A percentile compares a stretch with the other conserved stretches of the same genome.
Evolutionary conservation across 129 eudicot species (phyloP).

Genomic region (Centella asiatica): DNA sequence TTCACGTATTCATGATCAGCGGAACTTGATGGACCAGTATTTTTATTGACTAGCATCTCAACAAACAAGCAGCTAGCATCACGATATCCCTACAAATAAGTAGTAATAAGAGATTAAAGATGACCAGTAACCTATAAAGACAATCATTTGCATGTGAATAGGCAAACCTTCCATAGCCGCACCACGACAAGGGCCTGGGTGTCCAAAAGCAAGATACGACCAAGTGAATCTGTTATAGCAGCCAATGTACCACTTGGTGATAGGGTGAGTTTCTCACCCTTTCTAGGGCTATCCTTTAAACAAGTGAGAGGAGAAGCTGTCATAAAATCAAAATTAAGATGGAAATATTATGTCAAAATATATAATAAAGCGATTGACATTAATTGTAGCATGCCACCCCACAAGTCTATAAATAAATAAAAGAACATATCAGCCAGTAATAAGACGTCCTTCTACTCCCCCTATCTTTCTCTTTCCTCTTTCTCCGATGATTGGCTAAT

Average conservation of each 20-base stretch:
- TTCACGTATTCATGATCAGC: conserved; percentile 32
- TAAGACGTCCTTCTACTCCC: too few relatives aligned
- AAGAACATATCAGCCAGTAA: too few relatives aligned
- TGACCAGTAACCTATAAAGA: neutral
- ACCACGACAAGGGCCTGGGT: conserved; percentile 97
- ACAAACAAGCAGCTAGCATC: conserved; percentile 92
- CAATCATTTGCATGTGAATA: neutral
- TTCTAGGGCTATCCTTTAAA: conserved; percentile 87
- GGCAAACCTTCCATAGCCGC: conserved; percentile 91
- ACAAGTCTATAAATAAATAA: too few relatives aligned
- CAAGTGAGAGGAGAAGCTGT: conserved; percentile 88
- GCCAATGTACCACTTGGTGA: conserved; percentile 98
- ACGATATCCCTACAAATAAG: conserved; percentile 75
- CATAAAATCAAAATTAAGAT: conserved; percentile 1
- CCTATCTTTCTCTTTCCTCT: too few relatives aligned
- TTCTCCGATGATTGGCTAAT: too few relatives aligned
- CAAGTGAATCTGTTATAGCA: conserved; percentile 94
- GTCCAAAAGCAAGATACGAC: conserved; percentile 86
- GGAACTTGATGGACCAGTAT: conserved; percentile 25
- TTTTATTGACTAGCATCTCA: conserved; percentile 78
- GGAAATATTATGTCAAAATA: neutral
- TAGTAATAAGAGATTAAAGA: neutral
- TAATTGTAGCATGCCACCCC: too few relatives aligned
- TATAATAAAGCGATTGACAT: too few relatives aligned
- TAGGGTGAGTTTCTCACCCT: conserved; percentile 91